Evolutionary conservation across 306 rosid genomes (phyloP), one percentile per base, ranked within the genome.

Genomic region (Vigna nakashimae): DNA sequence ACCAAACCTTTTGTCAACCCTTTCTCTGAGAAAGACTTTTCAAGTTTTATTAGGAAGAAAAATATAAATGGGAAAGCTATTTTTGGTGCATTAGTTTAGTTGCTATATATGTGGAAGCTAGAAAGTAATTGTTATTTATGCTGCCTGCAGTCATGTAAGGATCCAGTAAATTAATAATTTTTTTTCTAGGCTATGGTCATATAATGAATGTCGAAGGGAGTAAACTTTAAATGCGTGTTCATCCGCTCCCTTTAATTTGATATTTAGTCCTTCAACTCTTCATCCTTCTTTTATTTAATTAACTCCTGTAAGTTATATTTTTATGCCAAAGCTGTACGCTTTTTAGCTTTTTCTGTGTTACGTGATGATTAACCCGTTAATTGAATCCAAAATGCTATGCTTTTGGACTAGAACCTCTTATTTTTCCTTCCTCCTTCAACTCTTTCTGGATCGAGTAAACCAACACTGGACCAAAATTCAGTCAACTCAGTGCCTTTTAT

Each of bases 81-180:
- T 38, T 17, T 51, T 51, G 59, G 66, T 72, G 75, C 60, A 55
- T 76, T 40, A 32, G 30, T 57, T 82, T 38, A 50, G 53, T 58
- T 16, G 48, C 71, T 43, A 24, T 32, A n/a, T 32, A 15, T 32
- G 48, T 24, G 46, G 72, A 49, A 36, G 24, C 71, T 34, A 46
- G 80, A 78, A 77, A 71, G 38, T 57, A 64, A 72, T 56, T 26
- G 66, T n/a, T 56, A 53, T 52, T 11, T 60, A 40, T 75, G 40
- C 51, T 48, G 43, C 20, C 36, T 22, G 65, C 50, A 67, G 50
- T 68, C 38, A 46, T 43, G 58, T 67, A 72, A 64, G 55, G 14
- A 48, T 57, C 17, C 56, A 26, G 69, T 56, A 48, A 36, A 65
- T 32, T 43, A 64, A 20, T 67, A 42, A 9, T 45, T 45, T 45